A percentile compares a stretch with the other conserved stretches of the same genome.
Conservation (phyloP, 768 basidiomycete genomes). For the Lyophyllum semitale region DNA sequence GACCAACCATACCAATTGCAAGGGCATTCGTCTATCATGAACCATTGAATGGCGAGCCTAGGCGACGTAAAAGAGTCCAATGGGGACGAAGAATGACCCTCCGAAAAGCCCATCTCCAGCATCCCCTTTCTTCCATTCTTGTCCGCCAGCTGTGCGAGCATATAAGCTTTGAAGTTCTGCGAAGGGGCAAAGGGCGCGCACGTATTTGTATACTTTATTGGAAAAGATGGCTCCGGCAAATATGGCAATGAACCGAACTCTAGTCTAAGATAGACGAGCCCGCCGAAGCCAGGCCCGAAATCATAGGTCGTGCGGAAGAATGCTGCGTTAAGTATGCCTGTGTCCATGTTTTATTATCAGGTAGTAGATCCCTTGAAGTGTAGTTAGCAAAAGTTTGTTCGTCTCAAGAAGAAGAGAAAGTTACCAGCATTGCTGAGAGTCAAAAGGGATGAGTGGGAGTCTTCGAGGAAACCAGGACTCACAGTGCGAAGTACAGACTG, state of each 20-base stretch:
- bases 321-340: conserved; percentile 22
- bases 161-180: background rate
- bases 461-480: conserved; percentile 28
- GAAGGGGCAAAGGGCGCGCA: conserved; percentile 24
- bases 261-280: conserved; percentile 55
- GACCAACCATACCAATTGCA: conserved; percentile 85
- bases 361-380: conserved; percentile 60
- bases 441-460: background rate
- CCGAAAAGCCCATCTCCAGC: conserved; percentile 79
- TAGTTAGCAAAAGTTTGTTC: background rate
- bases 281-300: conserved; percentile 54
- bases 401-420: background rate
- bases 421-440: conserved; percentile 48
- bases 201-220: conserved; percentile 48
- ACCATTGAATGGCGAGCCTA: background rate
- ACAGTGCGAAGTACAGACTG: conserved; percentile 75
- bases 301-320: conserved; percentile 53
- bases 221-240: conserved; percentile 50
- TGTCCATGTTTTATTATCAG: conserved; percentile 36
- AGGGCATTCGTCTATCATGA: background rate
- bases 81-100: conserved; percentile 71
- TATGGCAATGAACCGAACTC: conserved; percentile 54
- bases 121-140: conserved; percentile 63
- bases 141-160: conserved; percentile 40
- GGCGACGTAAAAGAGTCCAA: conserved; percentile 66